Evolutionary conservation across 2,329 filamentous ascomycete genomes (phyloP), one percentile per base, ranked within the genome.

Genomic region (Bipolaris cookei): DNA sequence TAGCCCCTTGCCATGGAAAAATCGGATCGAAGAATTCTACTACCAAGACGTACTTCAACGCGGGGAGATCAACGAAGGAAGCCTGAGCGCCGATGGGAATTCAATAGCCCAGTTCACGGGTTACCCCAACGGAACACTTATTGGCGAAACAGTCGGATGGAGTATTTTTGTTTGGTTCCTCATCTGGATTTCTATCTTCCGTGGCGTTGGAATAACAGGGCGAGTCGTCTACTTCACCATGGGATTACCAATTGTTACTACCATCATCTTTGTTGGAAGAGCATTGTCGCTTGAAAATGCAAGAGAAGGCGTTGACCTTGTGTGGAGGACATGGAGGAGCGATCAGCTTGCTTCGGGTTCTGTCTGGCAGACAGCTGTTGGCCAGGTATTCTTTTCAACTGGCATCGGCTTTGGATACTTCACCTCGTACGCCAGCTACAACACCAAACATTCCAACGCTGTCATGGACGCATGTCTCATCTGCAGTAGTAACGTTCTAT

Each of bases 141-240:
- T 86, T 7, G 83, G 82, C 5, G 84, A 86, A 65, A 86, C 83
- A 0, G 83, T 84, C 2, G 84, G 81, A 10, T 86, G 84, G 84
- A 81, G 79, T 38, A 78, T 80, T 16, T 86, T 87, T 63, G 81
- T 83, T 56, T 85, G 84, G 83, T 84, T 87, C 66, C 70, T 86
- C 1, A 80, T 86, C 62, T 86, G 84, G 82, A 62, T 86, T 38
- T 84, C 81, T 62, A 85, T 87, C 63, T 85, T 86, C 70, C 81
- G 83, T 34, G 82, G 85, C 6, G 83, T 86, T 18, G 83, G 83
- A 0, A 69, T 85, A 57, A 86, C 84, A 1, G 84, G 84, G 1
- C 80, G 84, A 5, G 84, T 85, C 8, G 84, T 86, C 4, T 86
- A 86, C 73, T 84, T 84, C 70, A 86, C 84, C n/a, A 86, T 86